Evolutionary conservation across 2,329 filamentous ascomycete species (phyloP).

Genomic region (Fusarium sp.): DNA sequence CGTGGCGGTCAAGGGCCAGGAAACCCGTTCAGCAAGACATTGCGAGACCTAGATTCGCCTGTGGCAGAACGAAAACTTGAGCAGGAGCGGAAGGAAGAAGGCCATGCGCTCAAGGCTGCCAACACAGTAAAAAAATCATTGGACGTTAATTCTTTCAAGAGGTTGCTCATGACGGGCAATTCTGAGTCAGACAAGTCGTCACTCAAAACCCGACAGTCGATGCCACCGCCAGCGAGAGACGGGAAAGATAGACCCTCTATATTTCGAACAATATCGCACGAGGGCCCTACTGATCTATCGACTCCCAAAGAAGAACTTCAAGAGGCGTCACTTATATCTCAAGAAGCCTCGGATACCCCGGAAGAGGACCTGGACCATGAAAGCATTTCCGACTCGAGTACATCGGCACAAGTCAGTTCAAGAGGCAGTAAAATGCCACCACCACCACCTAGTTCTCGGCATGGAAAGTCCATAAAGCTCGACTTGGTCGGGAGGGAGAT

Average conservation of each 20-base stretch:
- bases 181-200: slow-evolving; percentile 50
- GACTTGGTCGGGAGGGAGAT: slow-evolving; percentile 54
- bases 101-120: slow-evolving; percentile 51
- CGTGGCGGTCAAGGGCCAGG: slow-evolving; percentile 43
- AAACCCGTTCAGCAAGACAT: slow-evolving; percentile 68
- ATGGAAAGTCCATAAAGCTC: slow-evolving; percentile 78
- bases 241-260: slow-evolving; percentile 35
- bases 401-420: slow-evolving; percentile 39
- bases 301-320: slow-evolving; percentile 29
- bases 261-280: slow-evolving; percentile 35
- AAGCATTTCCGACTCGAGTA: slow-evolving; percentile 49
- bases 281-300: slow-evolving; percentile 23
- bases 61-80: slow-evolving; percentile 52
- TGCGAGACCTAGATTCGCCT: slow-evolving; percentile 63
- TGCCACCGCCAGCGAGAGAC: slow-evolving; percentile 15
- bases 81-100: slow-evolving; percentile 51
- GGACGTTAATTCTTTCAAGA: slow-evolving; percentile 83
- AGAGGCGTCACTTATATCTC: slow-evolving; percentile 43
- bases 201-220: slow-evolving; percentile 24
- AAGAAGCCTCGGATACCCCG: slow-evolving; percentile 39
- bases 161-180: slow-evolving; percentile 80
- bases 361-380: slow-evolving; percentile 43
- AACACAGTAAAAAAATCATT: slow-evolving; percentile 62
- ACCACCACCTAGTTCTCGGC: slow-evolving; percentile 79
- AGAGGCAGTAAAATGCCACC: slow-evolving; percentile 72